Base-by-base conservation (phyloP, 2,329 filamentous ascomycete genomes). In the Blastomyces gilchristii region DNA sequence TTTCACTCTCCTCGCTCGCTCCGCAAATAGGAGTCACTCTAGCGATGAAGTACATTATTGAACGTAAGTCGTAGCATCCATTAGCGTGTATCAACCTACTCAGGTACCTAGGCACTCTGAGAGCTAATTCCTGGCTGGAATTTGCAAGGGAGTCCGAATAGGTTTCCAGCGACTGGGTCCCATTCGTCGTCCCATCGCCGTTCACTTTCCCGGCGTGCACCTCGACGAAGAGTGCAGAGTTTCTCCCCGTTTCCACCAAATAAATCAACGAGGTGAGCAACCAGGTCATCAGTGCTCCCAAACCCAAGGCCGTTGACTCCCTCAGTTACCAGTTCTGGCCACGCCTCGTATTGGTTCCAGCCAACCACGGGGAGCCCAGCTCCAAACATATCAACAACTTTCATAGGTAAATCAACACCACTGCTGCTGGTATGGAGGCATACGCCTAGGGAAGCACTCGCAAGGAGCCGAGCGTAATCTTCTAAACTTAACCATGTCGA, bases 351-450 rank as follows among this genome's bases (percentile, higher is more conserved):
- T 1, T 83, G 83, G 34, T 84, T 85, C 82, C 94, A 97, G 3
- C 91, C 93, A 0, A 88, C 87, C 0, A 99, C 94, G 0, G 94
- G 94, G 37, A 99, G 79, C 0, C 93, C 94, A 0, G 92, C 89
- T 2, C 94, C 94, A 73, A 99, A 97, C 92, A 99, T 97, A 73
- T 99, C 94, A 16, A 99, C 92, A 0, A 99, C 91, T 77, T 99
- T 99, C 94, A 99, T 99, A 0, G 94, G 94, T 25, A 99, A 80
- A 75, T 99, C 94, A 0, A 99, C 91, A 0, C 94, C 94, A 2
- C 91, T 96, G 68, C 89, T 95, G 16, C 91, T 97, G 67, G 86
- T 96, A 77, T 99, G 94, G 34, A 99, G 79, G 63, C 90, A 96
- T 31, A 99, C 85, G 11, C 94, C 94, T 0, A 99, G 80, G 70